These are phyloP conservation scores for Klebsormidium nitens DNA, from an alignment of 139 green algal genomes.

Conservation along the genomic window DNA sequence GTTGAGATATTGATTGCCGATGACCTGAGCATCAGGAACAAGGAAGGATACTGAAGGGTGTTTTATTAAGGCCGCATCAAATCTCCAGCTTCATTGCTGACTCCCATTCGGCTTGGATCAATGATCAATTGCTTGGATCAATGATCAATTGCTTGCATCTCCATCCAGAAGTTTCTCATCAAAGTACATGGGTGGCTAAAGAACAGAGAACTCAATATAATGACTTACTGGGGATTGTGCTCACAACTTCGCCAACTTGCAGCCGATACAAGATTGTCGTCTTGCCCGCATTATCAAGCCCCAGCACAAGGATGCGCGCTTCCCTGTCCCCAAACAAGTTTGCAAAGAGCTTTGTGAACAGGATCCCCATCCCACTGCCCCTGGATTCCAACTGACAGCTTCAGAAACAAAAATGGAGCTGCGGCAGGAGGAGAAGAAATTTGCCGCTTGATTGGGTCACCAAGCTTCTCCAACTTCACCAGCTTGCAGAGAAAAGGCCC, in stretches of 20 bases:
- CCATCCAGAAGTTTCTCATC: neutral
- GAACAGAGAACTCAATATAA: slow-evolving; percentile 2
- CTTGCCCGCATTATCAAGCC: slow-evolving; percentile 96
- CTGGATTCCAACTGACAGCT: too few relatives aligned
- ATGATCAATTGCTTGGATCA: slow-evolving; percentile 2
- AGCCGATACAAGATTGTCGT: slow-evolving; percentile 97
- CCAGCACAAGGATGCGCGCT: slow-evolving; percentile 92
- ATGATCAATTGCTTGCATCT: neutral
- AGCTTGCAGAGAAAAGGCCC: too few relatives aligned
- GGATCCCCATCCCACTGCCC: slow-evolving; percentile 72
- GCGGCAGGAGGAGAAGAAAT: too few relatives aligned
- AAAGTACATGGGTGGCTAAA: too few relatives aligned
- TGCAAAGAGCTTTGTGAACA: slow-evolving; percentile 74
- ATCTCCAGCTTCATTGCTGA: neutral
- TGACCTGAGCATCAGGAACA: too few relatives aligned
- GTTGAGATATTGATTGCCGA: neutral
- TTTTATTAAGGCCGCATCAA: neutral
- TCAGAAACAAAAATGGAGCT: too few relatives aligned
- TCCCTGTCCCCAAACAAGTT: slow-evolving; percentile 92
- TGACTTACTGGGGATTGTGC: slow-evolving; percentile 93
- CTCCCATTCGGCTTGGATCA: neutral
- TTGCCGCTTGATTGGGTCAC: too few relatives aligned
- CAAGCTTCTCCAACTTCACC: too few relatives aligned
- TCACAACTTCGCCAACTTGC: slow-evolving; percentile 97
- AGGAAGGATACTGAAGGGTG: neutral